A percentile compares a stretch with the other conserved stretches of the same genome.
phyloP scores from a whole-genome alignment of 805 yeast species.

The Helenozyma baotianmanensis region DNA sequence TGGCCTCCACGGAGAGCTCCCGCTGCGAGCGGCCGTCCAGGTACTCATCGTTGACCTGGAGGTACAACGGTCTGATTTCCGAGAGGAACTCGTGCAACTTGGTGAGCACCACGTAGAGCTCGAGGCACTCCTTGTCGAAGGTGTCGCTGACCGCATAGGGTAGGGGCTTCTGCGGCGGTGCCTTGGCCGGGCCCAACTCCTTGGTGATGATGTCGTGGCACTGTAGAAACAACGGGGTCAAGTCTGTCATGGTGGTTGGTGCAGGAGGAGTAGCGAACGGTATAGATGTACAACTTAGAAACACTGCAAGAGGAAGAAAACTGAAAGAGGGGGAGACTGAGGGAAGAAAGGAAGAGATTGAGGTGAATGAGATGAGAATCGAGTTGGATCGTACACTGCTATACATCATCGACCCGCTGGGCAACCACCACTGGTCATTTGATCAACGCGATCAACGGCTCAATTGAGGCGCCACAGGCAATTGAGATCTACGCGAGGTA shows the following conservation, averaged over 20 bases:
- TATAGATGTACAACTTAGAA: not conserved
- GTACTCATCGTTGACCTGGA: slow-evolving; percentile 20
- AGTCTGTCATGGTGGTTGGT: slow-evolving; percentile 38
- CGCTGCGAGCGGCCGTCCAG: slow-evolving; percentile 3
- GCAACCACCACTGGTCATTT: no score
- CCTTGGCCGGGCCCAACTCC: slow-evolving; percentile 17
- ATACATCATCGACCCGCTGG: no score
- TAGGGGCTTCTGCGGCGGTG: slow-evolving; percentile 1
- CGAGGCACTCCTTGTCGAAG: slow-evolving; percentile 36
- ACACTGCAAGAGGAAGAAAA: no score
- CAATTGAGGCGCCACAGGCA: no score
- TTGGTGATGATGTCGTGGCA: slow-evolving; percentile 43
- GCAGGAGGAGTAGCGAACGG: not conserved
- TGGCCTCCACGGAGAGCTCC: slow-evolving; percentile 41
- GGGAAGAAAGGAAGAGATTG: no score
- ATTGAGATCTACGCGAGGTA: no score
- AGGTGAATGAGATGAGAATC: no score
- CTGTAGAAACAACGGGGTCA: slow-evolving; percentile 44
- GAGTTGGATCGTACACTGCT: no score
- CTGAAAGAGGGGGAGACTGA: no score
- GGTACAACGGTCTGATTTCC: slow-evolving; percentile 31
- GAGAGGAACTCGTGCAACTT: slow-evolving; percentile 29
- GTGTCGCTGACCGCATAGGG: slow-evolving; percentile 27
- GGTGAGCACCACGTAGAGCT: slow-evolving; percentile 29
- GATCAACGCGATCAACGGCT: no score